Percentiles rank a stretch among this genome's conserved stretches.
Conservation (phyloP, 768 basidiomycete species). For the Mycena amicta region DNA sequence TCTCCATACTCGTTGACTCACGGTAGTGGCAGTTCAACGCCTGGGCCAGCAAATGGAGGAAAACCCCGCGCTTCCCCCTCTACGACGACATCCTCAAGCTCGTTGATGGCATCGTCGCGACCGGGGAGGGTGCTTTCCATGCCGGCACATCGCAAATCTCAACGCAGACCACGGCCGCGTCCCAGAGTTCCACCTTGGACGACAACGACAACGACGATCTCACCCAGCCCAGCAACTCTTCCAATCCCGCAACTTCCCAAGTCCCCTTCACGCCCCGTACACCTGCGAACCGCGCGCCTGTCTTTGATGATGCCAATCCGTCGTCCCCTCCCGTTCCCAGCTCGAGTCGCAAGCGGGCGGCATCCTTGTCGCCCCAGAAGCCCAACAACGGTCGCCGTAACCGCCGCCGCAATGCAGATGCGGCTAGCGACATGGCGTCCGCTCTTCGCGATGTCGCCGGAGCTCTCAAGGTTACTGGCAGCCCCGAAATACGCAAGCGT, state of each 20-base stretch:
- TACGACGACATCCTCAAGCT: constrained; percentile 17
- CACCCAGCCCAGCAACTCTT: neutral
- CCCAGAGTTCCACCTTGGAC: neutral
- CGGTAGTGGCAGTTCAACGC: constrained; percentile 14
- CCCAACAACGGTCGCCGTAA: neutral
- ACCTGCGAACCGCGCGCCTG: neutral
- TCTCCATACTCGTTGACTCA: neutral
- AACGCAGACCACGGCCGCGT: no score
- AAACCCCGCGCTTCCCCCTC: constrained; percentile 12
- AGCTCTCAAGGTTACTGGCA: neutral
- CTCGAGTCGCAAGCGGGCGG: constrained; percentile 2
- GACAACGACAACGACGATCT: neutral
- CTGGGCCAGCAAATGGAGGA: constrained; percentile 25
- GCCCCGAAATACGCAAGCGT: constrained; percentile 4
- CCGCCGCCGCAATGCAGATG: constrained; percentile 5
- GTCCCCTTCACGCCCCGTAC: neutral
- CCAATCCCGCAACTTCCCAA: neutral
- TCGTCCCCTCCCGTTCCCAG: neutral
- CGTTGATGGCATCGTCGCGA: constrained; percentile 9
- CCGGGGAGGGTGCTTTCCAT: constrained; percentile 9
- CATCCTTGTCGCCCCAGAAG: neutral
- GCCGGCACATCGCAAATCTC: neutral
- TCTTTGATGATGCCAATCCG: neutral
- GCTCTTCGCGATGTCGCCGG: constrained; percentile 1
- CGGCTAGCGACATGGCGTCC: constrained; percentile 4